Conservation (phyloP, 225 moss, liverwort and hornwort genomes). For the Pseudisothecium myosuroides region DNA sequence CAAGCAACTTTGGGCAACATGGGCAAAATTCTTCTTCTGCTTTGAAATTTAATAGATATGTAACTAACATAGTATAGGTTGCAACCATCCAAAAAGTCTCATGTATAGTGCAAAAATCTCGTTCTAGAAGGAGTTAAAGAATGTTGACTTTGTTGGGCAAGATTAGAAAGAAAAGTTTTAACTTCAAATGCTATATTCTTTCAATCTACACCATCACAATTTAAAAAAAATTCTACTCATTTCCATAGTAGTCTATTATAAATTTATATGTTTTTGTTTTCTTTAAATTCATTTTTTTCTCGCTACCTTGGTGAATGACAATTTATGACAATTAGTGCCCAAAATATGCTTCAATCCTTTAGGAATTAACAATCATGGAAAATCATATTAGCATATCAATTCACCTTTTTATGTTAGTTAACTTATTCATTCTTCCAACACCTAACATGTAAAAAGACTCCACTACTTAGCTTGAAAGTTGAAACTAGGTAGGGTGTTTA, state of each 20-base stretch:
- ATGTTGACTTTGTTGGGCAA: accelerated
- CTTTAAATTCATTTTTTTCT: background rate
- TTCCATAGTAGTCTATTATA: background rate
- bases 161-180: accelerated
- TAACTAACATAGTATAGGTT: background rate
- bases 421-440: background rate
- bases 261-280: background rate
- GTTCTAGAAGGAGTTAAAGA: background rate
- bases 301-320: accelerated
- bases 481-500: background rate
- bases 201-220: accelerated
- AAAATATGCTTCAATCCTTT: accelerated
- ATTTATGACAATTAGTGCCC: accelerated
- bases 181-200: background rate
- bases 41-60: background rate
- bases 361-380: background rate
- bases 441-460: background rate
- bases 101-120: no score
- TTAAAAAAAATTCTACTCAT: background rate
- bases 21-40: background rate
- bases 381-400: background rate
- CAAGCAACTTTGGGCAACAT: accelerated
- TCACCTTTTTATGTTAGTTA: no score
- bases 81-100: background rate
- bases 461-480: background rate